A percentile compares a stretch with the other conserved stretches of the same genome.
Evolutionary conservation across 495 filamentous ascomycete species (phyloP).

Genomic region (Hypoxylon crocopeplum): DNA sequence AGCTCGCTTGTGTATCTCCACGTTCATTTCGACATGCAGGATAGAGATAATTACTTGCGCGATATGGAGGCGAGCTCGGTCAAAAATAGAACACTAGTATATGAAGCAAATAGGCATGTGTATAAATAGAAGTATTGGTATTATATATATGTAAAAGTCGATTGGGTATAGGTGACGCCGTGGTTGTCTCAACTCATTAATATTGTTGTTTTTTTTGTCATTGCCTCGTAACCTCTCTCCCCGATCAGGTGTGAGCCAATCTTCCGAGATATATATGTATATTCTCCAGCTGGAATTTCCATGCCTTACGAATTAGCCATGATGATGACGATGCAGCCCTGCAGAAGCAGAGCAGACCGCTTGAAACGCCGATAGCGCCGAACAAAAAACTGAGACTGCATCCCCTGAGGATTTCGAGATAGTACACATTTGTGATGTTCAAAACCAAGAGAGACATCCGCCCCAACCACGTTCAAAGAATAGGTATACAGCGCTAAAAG

Average conservation of each 20-base stretch:
- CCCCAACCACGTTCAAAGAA: conserved; percentile 22
- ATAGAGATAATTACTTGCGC: conserved; percentile 5
- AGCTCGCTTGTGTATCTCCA: conserved; percentile 28
- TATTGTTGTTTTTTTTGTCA: conserved; percentile 19
- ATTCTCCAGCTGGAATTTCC: conserved; percentile 9
- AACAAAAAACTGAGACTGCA: conserved; percentile 25
- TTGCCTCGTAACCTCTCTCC: conserved; percentile 31
- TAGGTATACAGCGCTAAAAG: conserved; percentile 18
- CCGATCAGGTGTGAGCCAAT: conserved; percentile 26
- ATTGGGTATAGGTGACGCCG: conserved; percentile 27
- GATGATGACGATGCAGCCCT: conserved; percentile 28
- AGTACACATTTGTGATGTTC: conserved; percentile 27
- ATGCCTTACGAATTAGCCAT: conserved; percentile 18
- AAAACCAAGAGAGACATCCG: conserved; percentile 19
- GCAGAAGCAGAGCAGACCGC: conserved; percentile 15
- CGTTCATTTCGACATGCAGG: conserved; percentile 15
- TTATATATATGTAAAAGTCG: conserved; percentile 24
- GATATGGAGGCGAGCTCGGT: conserved; percentile 3
- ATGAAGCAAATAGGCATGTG: conserved; percentile 12
- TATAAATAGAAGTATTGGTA: conserved; percentile 34
- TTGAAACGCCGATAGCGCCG: conserved; percentile 35
- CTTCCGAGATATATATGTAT: conserved; percentile 17
- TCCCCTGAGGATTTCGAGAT: conserved; percentile 17
- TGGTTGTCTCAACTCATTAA: conserved; percentile 28
- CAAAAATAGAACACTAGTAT: conserved; percentile 27